Evolutionary conservation across 2,329 filamentous ascomycete genomes (phyloP), one percentile per base, ranked within the genome.

Genomic region (Rhexocercosporidium sp.): DNA sequence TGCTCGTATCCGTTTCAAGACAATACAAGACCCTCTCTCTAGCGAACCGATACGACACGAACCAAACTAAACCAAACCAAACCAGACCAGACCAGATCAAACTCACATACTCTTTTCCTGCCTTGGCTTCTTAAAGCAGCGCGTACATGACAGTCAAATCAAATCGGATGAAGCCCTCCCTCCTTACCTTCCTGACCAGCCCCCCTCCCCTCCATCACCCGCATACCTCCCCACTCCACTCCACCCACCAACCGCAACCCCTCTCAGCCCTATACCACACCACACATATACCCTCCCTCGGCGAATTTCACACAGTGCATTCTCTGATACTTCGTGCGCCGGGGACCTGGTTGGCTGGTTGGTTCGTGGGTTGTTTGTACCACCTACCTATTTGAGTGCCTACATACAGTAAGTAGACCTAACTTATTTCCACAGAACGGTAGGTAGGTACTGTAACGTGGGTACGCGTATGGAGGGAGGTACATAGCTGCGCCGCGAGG

Each of bases 241-340:
- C 47, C n/a, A 39, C 59, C 47, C n/a, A 39, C 31, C 53, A 63
- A 63, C 56, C 34, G 31, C 6, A 1, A 27, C 47, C 29, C 14
- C 27, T 27, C 47, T 44, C 60, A 63, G 60, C 47, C 60, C 56
- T 53, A 56, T 56, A 61, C 47, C 37, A 34, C 8, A 57, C 16
- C 18, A 20, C 37, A 11, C 37, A 47, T 63, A 66, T 62, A 66
- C 49, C 56, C 39, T 31, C 34, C 53, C n/a, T 56, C 34, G 22
- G 25, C 37, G 37, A 20, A 51, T 34, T 53, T 1, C 39, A 4
- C 18, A 8, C 44, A 16, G 4, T 46, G 44, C 44, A 29, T 18
- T 20, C 47, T 29, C n/a, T 57, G n/a, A 25, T 57, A 57, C 8
- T 57, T n/a, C n/a, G n/a, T 57, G 53, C 34, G 53, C 53, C 53